Evolutionary conservation across 2,329 filamentous ascomycete genomes (phyloP).

Genomic region (Microdochium bolleyi): DNA sequence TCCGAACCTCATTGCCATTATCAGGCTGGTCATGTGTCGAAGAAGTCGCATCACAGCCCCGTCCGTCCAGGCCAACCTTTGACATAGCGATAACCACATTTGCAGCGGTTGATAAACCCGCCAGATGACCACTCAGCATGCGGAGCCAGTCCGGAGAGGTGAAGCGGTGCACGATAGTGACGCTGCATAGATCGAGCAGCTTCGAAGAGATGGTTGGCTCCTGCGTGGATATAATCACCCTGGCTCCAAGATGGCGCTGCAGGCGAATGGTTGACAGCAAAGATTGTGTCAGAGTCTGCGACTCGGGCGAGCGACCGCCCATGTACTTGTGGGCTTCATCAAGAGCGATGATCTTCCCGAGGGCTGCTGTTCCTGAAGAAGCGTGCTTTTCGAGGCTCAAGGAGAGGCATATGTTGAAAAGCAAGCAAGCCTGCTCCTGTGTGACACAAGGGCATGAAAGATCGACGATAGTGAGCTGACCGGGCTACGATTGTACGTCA

Average conservation of each 20-base stretch:
- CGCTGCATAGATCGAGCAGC: constrained; percentile 62
- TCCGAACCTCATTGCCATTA: constrained; percentile 13
- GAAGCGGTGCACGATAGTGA: constrained; percentile 69
- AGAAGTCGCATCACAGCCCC: not conserved
- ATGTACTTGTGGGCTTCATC: constrained; percentile 79
- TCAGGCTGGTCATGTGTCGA: constrained; percentile 7
- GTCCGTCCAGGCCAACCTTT: constrained; percentile 11
- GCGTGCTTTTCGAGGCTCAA: constrained; percentile 52
- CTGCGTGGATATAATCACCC: constrained; percentile 68
- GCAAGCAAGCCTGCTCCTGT: constrained; percentile 54
- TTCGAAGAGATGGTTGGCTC: constrained; percentile 64
- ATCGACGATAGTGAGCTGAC: constrained; percentile 59
- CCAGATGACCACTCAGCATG: constrained; percentile 35
- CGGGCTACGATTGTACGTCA: constrained; percentile 20
- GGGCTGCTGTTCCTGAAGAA: constrained; percentile 3
- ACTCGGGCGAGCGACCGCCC: constrained; percentile 29
- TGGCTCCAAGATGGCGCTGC: constrained; percentile 60
- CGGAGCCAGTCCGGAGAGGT: constrained; percentile 56
- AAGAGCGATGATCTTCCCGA: constrained; percentile 57
- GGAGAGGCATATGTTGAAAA: constrained; percentile 65
- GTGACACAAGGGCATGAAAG: constrained; percentile 66
- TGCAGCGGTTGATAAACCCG: constrained; percentile 24
- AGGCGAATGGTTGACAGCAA: constrained; percentile 58
- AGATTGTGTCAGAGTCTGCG: not conserved
- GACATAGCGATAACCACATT: not conserved